phyloP scores from a whole-genome alignment of 2,329 filamentous ascomycete species.

The Cercospora brassicicola region DNA sequence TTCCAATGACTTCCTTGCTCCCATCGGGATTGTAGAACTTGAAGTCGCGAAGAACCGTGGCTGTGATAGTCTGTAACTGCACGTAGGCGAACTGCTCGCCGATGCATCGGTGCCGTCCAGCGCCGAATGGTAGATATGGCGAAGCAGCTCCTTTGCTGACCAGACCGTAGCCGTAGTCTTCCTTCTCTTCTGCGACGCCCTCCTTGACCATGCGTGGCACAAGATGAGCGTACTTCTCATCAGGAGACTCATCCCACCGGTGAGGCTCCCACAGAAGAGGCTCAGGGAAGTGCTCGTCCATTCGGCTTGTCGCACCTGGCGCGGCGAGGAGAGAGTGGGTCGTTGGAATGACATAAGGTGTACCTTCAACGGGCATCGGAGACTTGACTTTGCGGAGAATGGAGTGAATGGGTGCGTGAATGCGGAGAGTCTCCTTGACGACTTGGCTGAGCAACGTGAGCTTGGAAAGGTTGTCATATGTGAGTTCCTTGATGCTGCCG shows the following conservation, averaged over 20 bases:
- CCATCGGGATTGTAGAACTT: slow-evolving; percentile 76
- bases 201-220: slow-evolving; percentile 34
- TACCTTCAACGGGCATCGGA: slow-evolving; percentile 80
- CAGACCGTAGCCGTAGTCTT: slow-evolving; percentile 91
- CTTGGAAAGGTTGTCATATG: slow-evolving; percentile 74
- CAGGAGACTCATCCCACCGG: slow-evolving; percentile 74
- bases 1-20: slow-evolving; percentile 66
- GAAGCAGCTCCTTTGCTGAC: slow-evolving; percentile 87
- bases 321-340: slow-evolving; percentile 80
- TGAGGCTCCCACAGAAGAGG: slow-evolving; percentile 84
- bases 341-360: slow-evolving; percentile 77
- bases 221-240: slow-evolving; percentile 36
- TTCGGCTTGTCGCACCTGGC: slow-evolving; percentile 75
- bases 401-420: slow-evolving; percentile 91
- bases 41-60: slow-evolving; percentile 72
- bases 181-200: slow-evolving; percentile 58
- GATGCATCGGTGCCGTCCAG: slow-evolving; percentile 89
- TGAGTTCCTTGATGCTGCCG: slow-evolving; percentile 63
- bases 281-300: slow-evolving; percentile 75
- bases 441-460: slow-evolving; percentile 80
- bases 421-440: slow-evolving; percentile 85
- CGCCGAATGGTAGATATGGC: slow-evolving; percentile 91
- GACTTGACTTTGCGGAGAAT: slow-evolving; percentile 91
- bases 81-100: slow-evolving; percentile 95
- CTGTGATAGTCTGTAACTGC: slow-evolving; percentile 83